These are phyloP conservation scores for Alternaria triticimaculans DNA, from an alignment of 2,329 filamentous ascomycete genomes.

Conservation along the genomic window DNA sequence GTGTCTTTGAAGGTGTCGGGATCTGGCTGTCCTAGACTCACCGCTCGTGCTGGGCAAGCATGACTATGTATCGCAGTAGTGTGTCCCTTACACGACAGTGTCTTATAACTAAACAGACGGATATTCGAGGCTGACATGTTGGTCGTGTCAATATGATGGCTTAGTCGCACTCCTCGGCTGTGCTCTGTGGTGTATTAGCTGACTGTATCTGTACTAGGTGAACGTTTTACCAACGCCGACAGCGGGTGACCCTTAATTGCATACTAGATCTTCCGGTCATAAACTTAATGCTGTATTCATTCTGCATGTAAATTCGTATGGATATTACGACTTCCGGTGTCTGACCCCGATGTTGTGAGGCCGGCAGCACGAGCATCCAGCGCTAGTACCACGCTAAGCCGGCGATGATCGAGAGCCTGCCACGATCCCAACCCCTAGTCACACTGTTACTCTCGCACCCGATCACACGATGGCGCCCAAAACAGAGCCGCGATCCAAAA, in stretches of 20 bases:
- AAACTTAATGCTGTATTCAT: neutral
- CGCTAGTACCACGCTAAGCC: conserved; percentile 4
- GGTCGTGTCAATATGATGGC: neutral
- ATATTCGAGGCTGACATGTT: neutral
- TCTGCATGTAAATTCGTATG: neutral
- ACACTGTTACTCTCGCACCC: conserved; percentile 8
- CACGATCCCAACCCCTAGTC: conserved; percentile 4
- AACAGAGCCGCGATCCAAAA: conserved; percentile 1
- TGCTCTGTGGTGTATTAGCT: neutral
- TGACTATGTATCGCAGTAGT: neutral
- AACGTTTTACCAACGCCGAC: neutral
- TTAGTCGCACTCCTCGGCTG: neutral
- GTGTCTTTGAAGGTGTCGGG: neutral
- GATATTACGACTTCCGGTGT: neutral
- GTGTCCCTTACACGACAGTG: neutral
- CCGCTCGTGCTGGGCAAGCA: neutral
- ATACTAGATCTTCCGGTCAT: neutral
- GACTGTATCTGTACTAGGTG: neutral
- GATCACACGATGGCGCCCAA: conserved; percentile 6
- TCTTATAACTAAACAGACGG: neutral
- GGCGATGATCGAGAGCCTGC: conserved; percentile 2
- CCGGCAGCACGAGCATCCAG: neutral
- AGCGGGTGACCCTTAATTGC: neutral
- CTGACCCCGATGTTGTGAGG: neutral
- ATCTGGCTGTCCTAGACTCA: neutral